phyloP scores from a whole-genome alignment of 1,284 basidiomycete genomes.

The Pseudozyma thailandica region DNA sequence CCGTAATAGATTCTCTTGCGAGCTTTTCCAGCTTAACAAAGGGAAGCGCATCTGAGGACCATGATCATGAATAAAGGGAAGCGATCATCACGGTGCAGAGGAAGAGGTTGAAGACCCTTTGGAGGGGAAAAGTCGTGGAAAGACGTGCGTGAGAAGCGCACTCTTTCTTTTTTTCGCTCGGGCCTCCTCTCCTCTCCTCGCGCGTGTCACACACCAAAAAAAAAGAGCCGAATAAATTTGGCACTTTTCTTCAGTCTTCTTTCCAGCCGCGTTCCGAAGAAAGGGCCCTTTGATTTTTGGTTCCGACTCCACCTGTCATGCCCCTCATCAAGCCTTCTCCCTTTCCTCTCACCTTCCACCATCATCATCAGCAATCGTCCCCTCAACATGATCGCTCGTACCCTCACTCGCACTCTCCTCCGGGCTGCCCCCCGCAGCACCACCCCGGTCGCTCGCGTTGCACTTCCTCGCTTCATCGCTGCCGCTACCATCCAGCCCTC shows the following conservation, averaged over 20 bases:
- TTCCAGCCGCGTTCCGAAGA: too few species aligned
- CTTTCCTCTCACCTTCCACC: background rate
- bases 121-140: background rate
- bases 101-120: too few species aligned
- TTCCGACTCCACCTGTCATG: conserved; percentile 23
- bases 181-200: background rate
- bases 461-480: background rate
- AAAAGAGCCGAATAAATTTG: background rate
- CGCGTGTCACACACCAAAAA: background rate
- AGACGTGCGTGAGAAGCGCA: background rate
- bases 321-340: background rate
- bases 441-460: conserved; percentile 5
- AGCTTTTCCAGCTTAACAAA: too few species aligned
- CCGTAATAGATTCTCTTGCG: too few species aligned
- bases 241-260: too few species aligned
- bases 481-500: background rate
- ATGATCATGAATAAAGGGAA: too few species aligned
- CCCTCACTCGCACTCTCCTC: conserved; percentile 16
- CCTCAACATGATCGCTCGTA: conserved; percentile 27
- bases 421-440: conserved; percentile 14
- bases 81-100: too few species aligned
- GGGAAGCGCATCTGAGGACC: too few species aligned
- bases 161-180: conserved; percentile 2
- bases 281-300: too few species aligned
- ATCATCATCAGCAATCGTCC: conserved; percentile 1